Percentiles rank a stretch among this genome's conserved stretches.
phyloP scores from a whole-genome alignment of 345 rosid genomes.

The Limnanthes douglasii region DNA sequence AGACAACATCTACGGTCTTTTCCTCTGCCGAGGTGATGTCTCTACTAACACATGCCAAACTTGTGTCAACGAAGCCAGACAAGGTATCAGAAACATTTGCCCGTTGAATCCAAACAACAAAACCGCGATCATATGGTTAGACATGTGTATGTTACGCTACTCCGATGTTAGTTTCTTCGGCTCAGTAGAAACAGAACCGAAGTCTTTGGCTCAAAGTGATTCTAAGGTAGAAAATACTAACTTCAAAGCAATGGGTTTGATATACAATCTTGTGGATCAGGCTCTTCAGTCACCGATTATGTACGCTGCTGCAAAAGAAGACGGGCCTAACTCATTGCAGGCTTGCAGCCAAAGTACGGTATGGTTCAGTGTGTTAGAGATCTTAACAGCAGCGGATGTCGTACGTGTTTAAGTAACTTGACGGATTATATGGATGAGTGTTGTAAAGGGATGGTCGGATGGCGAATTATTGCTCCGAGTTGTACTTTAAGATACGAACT shows the following conservation, averaged over 20 bases:
- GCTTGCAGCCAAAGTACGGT: conserved; percentile 7
- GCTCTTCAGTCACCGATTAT: not conserved
- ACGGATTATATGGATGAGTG: not conserved
- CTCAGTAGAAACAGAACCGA: not conserved
- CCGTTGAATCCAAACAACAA: too few species aligned
- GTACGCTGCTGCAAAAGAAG: conserved; percentile 1
- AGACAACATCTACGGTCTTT: too few species aligned
- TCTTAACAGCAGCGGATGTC: conserved; percentile 7
- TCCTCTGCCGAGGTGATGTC: too few species aligned
- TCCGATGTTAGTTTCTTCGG: conserved; percentile 8
- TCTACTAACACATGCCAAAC: too few species aligned
- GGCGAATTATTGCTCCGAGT: conserved; percentile 17
- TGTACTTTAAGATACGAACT: conserved; percentile 18
- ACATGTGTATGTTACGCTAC: conserved; percentile 16
- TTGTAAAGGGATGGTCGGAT: conserved; percentile 14
- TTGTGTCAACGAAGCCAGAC: too few species aligned
- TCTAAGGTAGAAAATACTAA: not conserved
- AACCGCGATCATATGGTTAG: conserved; percentile 14
- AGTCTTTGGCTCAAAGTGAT: not conserved
- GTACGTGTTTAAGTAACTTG: conserved; percentile 5
- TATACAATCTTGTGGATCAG: not conserved
- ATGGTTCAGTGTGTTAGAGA: conserved; percentile 22
- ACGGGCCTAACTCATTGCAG: not conserved
- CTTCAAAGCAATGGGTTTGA: not conserved
- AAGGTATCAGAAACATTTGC: too few species aligned